Evolutionary conservation across 192 early-diverging fungal species (phyloP).

Genomic region (Rhizophagus sp.): DNA sequence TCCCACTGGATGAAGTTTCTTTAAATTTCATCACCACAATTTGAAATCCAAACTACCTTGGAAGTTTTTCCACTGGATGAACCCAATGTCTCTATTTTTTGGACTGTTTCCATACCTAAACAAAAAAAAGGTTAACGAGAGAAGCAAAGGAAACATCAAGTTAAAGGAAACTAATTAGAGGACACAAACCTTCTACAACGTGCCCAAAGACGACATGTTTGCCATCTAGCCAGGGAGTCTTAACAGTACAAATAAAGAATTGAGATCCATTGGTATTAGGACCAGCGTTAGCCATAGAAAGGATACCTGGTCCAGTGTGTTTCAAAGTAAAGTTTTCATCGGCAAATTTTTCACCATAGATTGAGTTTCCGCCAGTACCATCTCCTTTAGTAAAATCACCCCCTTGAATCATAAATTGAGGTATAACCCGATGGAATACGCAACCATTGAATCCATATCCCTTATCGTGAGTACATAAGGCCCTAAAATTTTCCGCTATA

Average conservation of each 20-base stretch:
- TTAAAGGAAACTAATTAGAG: background rate
- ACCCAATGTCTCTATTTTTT: constrained; percentile 2
- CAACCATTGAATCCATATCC: constrained; percentile 77
- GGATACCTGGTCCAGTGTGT: constrained; percentile 55
- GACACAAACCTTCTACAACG: constrained; percentile 57
- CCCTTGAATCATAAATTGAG: constrained; percentile 81
- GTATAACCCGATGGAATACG: constrained; percentile 86
- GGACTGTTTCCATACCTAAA: constrained; percentile 7
- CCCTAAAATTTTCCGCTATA: constrained; percentile 96
- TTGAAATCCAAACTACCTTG: background rate
- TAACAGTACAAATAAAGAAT: constrained; percentile 87
- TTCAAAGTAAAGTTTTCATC: constrained; percentile 67
- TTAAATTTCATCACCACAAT: background rate
- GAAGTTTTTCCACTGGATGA: background rate
- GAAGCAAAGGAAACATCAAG: background rate
- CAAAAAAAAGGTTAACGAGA: background rate
- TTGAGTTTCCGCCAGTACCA: constrained; percentile 90
- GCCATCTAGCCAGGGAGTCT: constrained; percentile 84
- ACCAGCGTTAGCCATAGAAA: constrained; percentile 90
- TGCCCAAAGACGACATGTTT: constrained; percentile 85
- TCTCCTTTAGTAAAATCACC: constrained; percentile 85
- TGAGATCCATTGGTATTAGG: constrained; percentile 86
- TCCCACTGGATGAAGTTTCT: background rate
- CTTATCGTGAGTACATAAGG: constrained; percentile 96
- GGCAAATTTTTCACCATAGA: constrained; percentile 78